Conservation (phyloP, 2,329 filamentous ascomycete genomes). For the Cytospora chrysosperma region DNA sequence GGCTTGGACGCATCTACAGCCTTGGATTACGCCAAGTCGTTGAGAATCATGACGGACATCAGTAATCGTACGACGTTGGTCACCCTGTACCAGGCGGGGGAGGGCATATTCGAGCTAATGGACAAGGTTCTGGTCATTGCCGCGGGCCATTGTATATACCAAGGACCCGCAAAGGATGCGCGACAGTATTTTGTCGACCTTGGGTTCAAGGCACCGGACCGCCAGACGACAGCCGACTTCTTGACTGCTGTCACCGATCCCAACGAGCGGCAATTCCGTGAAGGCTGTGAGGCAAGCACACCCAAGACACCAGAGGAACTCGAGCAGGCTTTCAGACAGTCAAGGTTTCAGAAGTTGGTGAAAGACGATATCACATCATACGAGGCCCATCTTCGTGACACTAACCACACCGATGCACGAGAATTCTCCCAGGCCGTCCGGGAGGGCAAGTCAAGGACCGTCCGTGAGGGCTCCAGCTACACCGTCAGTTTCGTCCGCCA, state of each 20-base stretch:
- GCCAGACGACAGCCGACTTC: conserved; percentile 70
- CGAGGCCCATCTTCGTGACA: conserved; percentile 44
- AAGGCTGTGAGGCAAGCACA: conserved; percentile 62
- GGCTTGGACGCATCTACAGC: conserved; percentile 67
- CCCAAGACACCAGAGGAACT: conserved; percentile 71
- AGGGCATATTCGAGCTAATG: conserved; percentile 36
- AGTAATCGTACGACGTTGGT: conserved; percentile 59
- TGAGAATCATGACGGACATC: conserved; percentile 67
- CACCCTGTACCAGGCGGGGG: conserved; percentile 54
- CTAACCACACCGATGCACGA: conserved; percentile 58
- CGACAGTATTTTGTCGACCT: conserved; percentile 64
- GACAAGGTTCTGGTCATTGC: conserved; percentile 75
- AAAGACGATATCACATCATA: conserved; percentile 53
- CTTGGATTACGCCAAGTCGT: conserved; percentile 62
- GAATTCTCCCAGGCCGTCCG: conserved; percentile 65
- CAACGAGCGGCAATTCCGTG: conserved; percentile 65
- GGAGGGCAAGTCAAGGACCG: conserved; percentile 66
- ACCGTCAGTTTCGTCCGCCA: conserved; percentile 74
- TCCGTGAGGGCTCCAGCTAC: conserved; percentile 69
- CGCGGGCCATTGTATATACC: conserved; percentile 76
- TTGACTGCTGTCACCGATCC: conserved; percentile 68
- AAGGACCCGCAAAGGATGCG: conserved; percentile 65
- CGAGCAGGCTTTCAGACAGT: conserved; percentile 63
- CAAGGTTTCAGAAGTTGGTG: conserved; percentile 54
- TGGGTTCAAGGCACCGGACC: conserved; percentile 66